Base-by-base conservation (phyloP, 345 rosid genomes). In the Bretschneidera sinensis region DNA sequence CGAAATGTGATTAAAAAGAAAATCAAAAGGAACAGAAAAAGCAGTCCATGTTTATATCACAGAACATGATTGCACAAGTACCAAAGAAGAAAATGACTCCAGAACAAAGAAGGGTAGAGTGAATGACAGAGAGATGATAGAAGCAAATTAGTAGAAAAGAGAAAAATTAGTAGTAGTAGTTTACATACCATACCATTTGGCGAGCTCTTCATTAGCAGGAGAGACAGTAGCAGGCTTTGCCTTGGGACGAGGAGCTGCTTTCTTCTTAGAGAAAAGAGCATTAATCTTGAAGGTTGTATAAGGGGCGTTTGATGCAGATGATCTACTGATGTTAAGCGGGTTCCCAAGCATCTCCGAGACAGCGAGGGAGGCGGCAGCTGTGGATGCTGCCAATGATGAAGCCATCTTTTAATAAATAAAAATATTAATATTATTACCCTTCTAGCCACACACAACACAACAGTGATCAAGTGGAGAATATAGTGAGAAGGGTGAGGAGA, bases 171-270 rank as follows among this genome's bases (percentile, higher is more conserved):
- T n/a, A n/a, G n/a, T n/a, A n/a, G n/a, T n/a, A n/a, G n/a, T n/a
- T n/a, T 18, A 77, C 98, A 63, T 78, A 92, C 98, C 97, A 39
- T 92, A 89, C 98, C 98, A 87, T 96, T 92, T 92, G 82, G 96
- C 83, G 68, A 89, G 97, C 78, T 92, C 98, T 0, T 89, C 98
- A 33, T 62, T 28, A 28, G 68, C 50, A 0, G 85, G 74, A 43
- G 97, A 54, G 60, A 83, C 86, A 1, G 79, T 22, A 17, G 63
- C 79, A 1, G 87, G 39, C 79, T 87, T 92, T 5, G 79, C 13
- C 73, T 80, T 82, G 31, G 91, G 70, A 60, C 83, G 63, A 56
- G 88, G 81, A 48, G 89, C 80, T 18, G 96, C 66, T 66, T 84
- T 84, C 79, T 92, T 92, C 87, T 69, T 89, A 55, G 76, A 75